Conservation (phyloP, 2,329 filamentous ascomycete genomes). For the Verticillium nonalfalfae region DNA sequence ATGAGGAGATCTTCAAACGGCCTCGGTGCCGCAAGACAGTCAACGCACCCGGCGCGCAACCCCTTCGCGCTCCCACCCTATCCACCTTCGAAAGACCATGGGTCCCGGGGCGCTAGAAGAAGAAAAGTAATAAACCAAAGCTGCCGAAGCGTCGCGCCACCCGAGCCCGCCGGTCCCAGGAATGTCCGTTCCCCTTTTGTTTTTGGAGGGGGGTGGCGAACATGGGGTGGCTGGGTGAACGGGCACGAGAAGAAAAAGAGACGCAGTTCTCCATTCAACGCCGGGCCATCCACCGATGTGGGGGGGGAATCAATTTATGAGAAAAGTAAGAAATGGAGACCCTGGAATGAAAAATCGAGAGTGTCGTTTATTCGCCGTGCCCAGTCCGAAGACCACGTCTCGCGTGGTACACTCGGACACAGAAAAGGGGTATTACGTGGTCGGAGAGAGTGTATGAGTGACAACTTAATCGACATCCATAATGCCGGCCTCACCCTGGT, state of each 20-base stretch:
- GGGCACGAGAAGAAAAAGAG: neutral
- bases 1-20: neutral
- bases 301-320: neutral
- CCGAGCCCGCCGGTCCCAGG: neutral
- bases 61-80: neutral
- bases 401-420: neutral
- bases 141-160: neutral
- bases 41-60: neutral
- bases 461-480: slow-evolving; percentile 31
- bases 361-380: neutral
- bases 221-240: neutral
- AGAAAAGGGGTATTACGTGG: neutral
- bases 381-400: neutral
- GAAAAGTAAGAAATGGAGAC: neutral
- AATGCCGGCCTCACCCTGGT: slow-evolving; percentile 25
- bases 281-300: neutral
- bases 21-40: neutral
- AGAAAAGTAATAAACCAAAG: neutral
- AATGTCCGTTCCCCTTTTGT: neutral
- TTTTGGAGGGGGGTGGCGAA: neutral
- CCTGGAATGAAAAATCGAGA: neutral
- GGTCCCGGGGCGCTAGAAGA: too few species aligned
- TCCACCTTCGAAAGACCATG: neutral
- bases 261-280: neutral
- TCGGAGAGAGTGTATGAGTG: neutral